Conservation (phyloP, 2,329 filamentous ascomycete species). For the Venturia pyrina region DNA sequence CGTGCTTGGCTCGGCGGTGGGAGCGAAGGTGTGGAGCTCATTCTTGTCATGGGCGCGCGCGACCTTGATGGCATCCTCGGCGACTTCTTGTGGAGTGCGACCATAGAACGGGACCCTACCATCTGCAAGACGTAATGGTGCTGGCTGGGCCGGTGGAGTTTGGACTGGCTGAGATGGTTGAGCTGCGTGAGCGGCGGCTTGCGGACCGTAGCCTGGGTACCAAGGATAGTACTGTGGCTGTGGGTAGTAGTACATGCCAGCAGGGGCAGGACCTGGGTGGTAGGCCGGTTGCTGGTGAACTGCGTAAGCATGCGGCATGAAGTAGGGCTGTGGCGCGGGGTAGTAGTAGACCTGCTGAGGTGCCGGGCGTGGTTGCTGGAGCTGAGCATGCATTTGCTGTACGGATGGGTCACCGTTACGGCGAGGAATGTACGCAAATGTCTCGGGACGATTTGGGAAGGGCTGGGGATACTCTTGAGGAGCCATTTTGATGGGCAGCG, state of each 20-base stretch:
- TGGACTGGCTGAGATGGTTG: background rate
- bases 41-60: background rate
- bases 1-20: background rate
- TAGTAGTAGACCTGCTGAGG: background rate
- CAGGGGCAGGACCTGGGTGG: background rate
- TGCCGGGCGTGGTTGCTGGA: background rate
- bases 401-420: background rate
- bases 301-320: conserved; percentile 3
- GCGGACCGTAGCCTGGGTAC: background rate
- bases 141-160: background rate
- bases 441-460: conserved; percentile 1
- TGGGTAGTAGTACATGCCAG: conserved; percentile 4
- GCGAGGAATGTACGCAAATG: conserved; percentile 6
- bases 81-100: conserved; percentile 3
- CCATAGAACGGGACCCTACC: background rate
- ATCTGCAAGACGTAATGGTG: background rate
- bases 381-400: background rate
- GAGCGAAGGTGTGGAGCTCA: background rate
- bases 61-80: conserved; percentile 1
- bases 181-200: background rate
- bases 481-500: background rate
- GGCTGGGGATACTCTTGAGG: conserved; percentile 6
- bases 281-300: background rate
- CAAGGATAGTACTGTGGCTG: background rate
- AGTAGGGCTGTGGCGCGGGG: background rate